Conservation (phyloP, 108 stramenopile species). For the Bacterosira constricta region DNA sequence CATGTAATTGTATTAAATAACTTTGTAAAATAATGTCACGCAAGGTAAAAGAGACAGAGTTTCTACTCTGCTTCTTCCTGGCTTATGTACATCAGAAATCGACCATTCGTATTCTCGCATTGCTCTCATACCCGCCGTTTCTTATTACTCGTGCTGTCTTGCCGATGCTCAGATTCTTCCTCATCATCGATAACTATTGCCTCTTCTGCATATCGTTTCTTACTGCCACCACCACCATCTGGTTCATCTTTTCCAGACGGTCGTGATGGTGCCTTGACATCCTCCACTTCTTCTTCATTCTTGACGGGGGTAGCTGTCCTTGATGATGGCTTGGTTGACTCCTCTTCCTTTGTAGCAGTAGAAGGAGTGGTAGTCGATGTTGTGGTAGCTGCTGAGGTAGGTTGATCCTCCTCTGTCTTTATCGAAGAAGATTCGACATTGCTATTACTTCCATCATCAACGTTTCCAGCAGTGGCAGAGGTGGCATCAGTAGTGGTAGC, state of each 20-base stretch:
- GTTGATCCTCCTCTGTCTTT: not conserved
- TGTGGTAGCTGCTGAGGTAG: too few species aligned
- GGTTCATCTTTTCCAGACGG: too few species aligned
- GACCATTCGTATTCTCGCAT: too few species aligned
- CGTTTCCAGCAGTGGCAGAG: not conserved
- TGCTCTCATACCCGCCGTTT: not conserved
- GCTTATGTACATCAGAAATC: too few species aligned
- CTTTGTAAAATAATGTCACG: too few species aligned
- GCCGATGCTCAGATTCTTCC: not conserved
- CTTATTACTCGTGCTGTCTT: not conserved
- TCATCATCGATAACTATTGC: not conserved
- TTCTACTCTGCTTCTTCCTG: too few species aligned
- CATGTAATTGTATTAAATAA: too few species aligned
- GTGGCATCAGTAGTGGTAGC: not conserved
- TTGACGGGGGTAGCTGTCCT: not conserved
- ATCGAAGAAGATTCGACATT: not conserved
- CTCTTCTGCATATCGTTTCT: not conserved
- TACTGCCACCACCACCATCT: not conserved
- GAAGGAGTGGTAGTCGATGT: too few species aligned
- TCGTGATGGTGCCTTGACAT: not conserved
- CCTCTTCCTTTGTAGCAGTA: not conserved
- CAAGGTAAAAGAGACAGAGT: too few species aligned
- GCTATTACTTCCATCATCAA: too few species aligned
- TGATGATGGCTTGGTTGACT: not conserved
- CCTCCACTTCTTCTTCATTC: not conserved